phyloP scores from a whole-genome alignment of 2,329 filamentous ascomycete genomes.

The Lecanicillium sp. region DNA sequence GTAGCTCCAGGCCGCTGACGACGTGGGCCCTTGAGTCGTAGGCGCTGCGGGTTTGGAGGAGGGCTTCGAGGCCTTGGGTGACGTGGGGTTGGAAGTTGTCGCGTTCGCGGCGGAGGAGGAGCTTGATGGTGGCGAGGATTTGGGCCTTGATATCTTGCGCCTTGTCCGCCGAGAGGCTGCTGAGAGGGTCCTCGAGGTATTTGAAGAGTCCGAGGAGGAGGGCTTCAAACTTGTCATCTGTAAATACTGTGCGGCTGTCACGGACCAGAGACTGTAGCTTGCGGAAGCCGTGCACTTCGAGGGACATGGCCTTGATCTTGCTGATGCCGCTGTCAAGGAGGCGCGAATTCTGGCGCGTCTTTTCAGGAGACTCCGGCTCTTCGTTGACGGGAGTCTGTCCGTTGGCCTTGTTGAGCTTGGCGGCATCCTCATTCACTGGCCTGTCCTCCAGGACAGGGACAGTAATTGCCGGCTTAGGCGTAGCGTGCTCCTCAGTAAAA shows the following conservation, averaged over 20 bases:
- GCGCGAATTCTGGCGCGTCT: constrained; percentile 47
- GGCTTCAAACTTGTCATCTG: constrained; percentile 59
- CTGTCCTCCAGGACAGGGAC: constrained; percentile 50
- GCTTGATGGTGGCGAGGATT: constrained; percentile 63
- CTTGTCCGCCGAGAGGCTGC: constrained; percentile 51
- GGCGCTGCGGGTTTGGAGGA: constrained; percentile 54
- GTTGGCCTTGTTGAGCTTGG: constrained; percentile 19
- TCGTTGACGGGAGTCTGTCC: constrained; percentile 14
- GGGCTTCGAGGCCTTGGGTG: constrained; percentile 56
- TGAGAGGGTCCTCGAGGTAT: constrained; percentile 57
- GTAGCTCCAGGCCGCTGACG: constrained; percentile 63
- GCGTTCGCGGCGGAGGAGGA: constrained; percentile 60
- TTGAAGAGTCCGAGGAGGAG: constrained; percentile 61
- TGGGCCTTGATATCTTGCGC: constrained; percentile 66
- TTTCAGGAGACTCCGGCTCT: constrained; percentile 36
- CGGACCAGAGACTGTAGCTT: constrained; percentile 68
- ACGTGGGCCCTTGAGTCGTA: constrained; percentile 66
- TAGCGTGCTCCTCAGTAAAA: constrained; percentile 39
- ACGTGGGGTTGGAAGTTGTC: constrained; percentile 60
- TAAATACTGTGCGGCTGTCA: constrained; percentile 54
- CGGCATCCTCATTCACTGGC: constrained; percentile 48
- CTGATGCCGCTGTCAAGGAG: constrained; percentile 67
- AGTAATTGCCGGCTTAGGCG: constrained; percentile 36
- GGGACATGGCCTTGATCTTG: constrained; percentile 59
- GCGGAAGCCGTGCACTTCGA: constrained; percentile 77